Conservation (phyloP, 768 basidiomycete genomes). For the Termitomyces heimii region DNA sequence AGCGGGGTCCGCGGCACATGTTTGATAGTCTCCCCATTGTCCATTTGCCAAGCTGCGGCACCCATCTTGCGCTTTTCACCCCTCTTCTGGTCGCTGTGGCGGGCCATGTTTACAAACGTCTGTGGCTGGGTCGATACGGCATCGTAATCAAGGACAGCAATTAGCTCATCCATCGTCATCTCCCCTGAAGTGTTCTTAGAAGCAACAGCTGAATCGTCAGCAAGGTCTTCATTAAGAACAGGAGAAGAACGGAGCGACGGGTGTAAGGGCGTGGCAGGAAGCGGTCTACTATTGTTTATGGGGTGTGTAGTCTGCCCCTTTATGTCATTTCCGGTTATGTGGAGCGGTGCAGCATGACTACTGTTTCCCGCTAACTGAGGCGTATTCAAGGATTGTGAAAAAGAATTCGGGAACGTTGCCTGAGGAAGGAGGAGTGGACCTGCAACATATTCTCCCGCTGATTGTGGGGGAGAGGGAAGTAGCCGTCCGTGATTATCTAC, state of each 20-base stretch:
- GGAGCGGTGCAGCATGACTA: not conserved
- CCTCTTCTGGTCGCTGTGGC: not conserved
- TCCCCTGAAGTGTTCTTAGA: constrained; percentile 1
- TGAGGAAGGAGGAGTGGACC: constrained; percentile 8
- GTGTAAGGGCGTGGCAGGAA: constrained; percentile 3
- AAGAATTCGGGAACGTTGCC: not conserved
- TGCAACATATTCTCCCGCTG: not conserved
- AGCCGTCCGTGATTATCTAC: not conserved
- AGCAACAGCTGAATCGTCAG: not conserved
- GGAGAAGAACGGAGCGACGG: constrained; percentile 3
- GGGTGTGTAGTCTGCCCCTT: not conserved
- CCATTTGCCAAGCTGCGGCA: constrained; percentile 12
- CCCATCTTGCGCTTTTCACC: constrained; percentile 2
- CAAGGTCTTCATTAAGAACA: not conserved
- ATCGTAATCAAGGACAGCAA: constrained; percentile 1
- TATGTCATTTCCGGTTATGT: not conserved
- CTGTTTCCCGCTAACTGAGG: constrained; percentile 4
- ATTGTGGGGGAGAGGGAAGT: constrained; percentile 5
- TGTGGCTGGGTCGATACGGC: not conserved
- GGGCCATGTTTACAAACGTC: not conserved
- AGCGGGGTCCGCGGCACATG: not conserved
- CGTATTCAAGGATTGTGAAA: not conserved
- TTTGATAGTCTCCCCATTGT: constrained; percentile 12
- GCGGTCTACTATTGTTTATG: constrained; percentile 2
- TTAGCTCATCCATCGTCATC: constrained; percentile 12